Percentiles rank a stretch among this genome's conserved stretches.
Evolutionary conservation across 2,329 filamentous ascomycete genomes (phyloP).

Genomic region (Penicillium sp.): DNA sequence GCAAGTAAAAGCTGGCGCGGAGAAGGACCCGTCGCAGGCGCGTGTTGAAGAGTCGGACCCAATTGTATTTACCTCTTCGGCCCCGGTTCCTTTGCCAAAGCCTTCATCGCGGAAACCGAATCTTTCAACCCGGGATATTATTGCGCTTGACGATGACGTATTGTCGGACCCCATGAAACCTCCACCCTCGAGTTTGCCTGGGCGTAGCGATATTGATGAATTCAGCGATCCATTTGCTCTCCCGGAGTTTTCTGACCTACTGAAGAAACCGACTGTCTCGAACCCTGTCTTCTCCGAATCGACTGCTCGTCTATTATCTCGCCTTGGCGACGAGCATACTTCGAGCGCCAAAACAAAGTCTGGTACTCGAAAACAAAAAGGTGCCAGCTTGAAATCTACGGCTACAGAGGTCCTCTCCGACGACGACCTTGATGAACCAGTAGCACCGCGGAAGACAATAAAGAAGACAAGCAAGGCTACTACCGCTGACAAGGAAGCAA

Average conservation of each 20-base stretch:
- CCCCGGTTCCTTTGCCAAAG: constrained; percentile 23
- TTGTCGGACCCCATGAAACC: constrained; percentile 4
- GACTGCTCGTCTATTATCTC: constrained; percentile 42
- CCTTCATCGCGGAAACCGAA: neutral
- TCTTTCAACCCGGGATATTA: constrained; percentile 21
- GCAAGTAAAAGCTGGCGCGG: constrained; percentile 8
- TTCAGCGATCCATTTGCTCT: constrained; percentile 32
- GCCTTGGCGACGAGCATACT: constrained; percentile 18
- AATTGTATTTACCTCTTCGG: constrained; percentile 45
- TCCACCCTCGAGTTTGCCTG: neutral
- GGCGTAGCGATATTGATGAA: constrained; percentile 31
- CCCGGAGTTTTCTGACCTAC: constrained; percentile 27
- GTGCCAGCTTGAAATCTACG: neutral
- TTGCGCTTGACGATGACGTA: constrained; percentile 38
- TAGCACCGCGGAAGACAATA: constrained; percentile 34
- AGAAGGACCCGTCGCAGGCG: constrained; percentile 8
- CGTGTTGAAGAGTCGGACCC: constrained; percentile 37
- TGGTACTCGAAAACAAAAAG: constrained; percentile 11
- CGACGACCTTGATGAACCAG: constrained; percentile 47
- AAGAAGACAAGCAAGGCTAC: constrained; percentile 42
- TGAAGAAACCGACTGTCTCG: constrained; percentile 19
- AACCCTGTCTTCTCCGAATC: constrained; percentile 36
- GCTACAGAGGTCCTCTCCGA: constrained; percentile 20
- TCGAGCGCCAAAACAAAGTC: neutral
- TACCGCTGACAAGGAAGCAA: constrained; percentile 41